These are phyloP conservation scores for Dioscorea cayenensis DNA, from an alignment of 116 monocot species.

Conservation along the genomic window DNA sequence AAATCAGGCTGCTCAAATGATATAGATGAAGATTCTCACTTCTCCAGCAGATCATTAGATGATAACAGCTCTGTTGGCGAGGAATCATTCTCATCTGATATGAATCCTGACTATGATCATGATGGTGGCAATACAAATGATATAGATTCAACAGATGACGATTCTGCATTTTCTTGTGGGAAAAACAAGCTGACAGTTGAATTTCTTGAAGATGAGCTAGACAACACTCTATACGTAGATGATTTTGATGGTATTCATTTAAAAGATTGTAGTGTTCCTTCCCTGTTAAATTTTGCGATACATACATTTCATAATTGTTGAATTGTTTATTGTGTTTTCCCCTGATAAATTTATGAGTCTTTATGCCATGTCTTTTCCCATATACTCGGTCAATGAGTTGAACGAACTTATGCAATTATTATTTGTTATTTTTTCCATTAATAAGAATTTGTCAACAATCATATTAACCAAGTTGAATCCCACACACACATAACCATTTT, in stretches of 20 bases:
- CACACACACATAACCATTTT: no score
- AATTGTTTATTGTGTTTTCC: no score
- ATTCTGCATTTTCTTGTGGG: slow-evolving; percentile 11
- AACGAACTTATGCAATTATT: no score
- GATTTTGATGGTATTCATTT: slow-evolving; percentile 79
- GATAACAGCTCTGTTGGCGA: slow-evolving; percentile 22
- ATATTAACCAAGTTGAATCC: no score
- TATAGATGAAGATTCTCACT: slow-evolving; percentile 18
- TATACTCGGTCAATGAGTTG: no score
- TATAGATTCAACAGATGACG: slow-evolving; percentile 11
- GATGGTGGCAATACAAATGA: slow-evolving; percentile 13
- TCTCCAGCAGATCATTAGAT: slow-evolving; percentile 10
- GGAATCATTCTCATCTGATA: slow-evolving; percentile 13
- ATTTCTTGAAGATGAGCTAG: slow-evolving; percentile 77
- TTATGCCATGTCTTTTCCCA: no score
- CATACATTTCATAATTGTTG: no score
- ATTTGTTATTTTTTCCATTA: no score
- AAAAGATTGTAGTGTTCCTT: background rate
- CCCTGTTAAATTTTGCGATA: no score
- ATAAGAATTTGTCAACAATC: no score
- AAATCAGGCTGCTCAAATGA: background rate
- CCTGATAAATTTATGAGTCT: no score
- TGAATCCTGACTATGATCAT: slow-evolving; percentile 10
- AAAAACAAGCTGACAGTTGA: slow-evolving; percentile 39
- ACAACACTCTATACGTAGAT: slow-evolving; percentile 41